Conservation (phyloP, 2,329 filamentous ascomycete genomes). For the Xylariaceae sp. region DNA sequence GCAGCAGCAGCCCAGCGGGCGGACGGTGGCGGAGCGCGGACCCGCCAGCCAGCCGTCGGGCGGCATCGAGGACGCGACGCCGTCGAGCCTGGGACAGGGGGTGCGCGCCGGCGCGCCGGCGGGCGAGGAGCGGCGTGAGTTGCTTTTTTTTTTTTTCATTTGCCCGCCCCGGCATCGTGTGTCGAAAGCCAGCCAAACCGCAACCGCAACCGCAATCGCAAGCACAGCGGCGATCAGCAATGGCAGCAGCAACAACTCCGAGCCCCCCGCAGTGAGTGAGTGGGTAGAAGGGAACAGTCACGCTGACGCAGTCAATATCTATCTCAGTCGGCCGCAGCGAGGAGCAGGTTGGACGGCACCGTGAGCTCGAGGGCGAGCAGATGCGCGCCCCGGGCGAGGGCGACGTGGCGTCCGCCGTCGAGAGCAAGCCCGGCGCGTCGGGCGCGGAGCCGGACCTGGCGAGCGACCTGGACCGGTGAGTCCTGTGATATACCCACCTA, state of each 20-base stretch:
- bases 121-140: conserved; percentile 17
- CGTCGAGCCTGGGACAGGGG: conserved; percentile 21
- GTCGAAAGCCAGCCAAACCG: too few relatives aligned
- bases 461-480: conserved; percentile 24
- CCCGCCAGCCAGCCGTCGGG: conserved; percentile 9
- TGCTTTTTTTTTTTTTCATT: too few relatives aligned
- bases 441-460: conserved; percentile 23
- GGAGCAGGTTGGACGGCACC: conserved; percentile 14
- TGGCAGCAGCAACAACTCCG: too few relatives aligned
- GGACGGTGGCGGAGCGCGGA: conserved; percentile 12
- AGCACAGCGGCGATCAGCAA: too few relatives aligned
- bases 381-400: conserved; percentile 23
- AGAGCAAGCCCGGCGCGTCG: conserved; percentile 19
- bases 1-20: conserved; percentile 8
- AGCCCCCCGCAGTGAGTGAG: too few relatives aligned
- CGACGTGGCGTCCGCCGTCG: conserved; percentile 18
- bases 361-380: conserved; percentile 22
- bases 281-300: too few relatives aligned
- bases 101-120: conserved; percentile 17
- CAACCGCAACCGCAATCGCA: too few relatives aligned
- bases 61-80: conserved; percentile 12
- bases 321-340: conserved; percentile 12
- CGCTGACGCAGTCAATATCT: too few relatives aligned
- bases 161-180: too few relatives aligned
- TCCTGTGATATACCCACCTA: too few relatives aligned